Conservation (phyloP, 306 rosid species). For the Leucaena leucocephala region DNA sequence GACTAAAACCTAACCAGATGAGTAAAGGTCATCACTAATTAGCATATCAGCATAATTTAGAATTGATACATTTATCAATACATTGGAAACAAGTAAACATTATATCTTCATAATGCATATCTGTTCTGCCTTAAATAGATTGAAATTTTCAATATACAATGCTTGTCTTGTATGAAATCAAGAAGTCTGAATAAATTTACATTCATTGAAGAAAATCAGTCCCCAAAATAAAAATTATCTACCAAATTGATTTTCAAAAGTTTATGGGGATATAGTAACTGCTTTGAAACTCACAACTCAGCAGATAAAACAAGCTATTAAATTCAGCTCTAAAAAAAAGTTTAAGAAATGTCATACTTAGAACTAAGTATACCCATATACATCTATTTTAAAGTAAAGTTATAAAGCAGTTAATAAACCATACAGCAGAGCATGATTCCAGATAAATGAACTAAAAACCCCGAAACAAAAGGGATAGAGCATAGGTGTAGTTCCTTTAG, state of each 20-base stretch:
- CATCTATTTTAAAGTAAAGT: not conserved
- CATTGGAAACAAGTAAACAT: not conserved
- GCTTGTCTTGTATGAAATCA: not conserved
- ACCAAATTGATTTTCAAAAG: not conserved
- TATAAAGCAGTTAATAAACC: not conserved
- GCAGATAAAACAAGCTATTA: not conserved
- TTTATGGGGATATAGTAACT: not conserved
- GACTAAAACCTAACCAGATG: slow-evolving; percentile 51
- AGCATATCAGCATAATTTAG: not conserved
- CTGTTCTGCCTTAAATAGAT: not conserved
- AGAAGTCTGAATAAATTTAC: not conserved
- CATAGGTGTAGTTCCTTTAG: not conserved
- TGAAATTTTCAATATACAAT: not conserved
- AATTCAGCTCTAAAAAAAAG: not conserved
- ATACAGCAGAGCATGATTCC: not conserved
- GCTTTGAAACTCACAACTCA: not conserved
- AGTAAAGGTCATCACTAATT: not conserved
- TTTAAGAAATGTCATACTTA: not conserved
- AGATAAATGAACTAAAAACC: not conserved
- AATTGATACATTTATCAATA: no score
- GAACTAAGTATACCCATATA: not conserved
- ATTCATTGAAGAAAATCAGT: not conserved
- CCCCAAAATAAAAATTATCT: not conserved
- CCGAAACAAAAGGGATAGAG: not conserved
- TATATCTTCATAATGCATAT: not conserved